These are phyloP conservation scores for Eucalyptus polybractea DNA, from an alignment of 345 rosid genomes.

Conservation along the genomic window DNA sequence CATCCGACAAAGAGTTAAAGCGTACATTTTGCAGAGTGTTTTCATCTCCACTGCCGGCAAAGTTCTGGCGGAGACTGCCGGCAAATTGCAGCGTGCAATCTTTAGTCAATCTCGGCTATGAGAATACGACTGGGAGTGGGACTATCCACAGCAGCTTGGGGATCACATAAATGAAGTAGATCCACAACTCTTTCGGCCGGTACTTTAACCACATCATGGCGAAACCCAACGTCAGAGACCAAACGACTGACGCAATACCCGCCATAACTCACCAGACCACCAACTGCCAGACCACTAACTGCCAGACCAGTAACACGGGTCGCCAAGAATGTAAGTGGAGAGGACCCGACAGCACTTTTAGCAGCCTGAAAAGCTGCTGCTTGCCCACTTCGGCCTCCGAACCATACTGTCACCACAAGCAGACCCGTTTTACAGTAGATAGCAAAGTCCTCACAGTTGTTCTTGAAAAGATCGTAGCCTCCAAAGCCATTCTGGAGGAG, in stretches of 20 bases:
- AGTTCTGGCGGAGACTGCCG: neutral
- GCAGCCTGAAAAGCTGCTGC: conserved; percentile 47
- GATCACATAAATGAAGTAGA: neutral
- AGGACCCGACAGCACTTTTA: conserved; percentile 9
- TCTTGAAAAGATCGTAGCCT: conserved; percentile 42
- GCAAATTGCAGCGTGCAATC: neutral
- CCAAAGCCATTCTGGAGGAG: conserved; percentile 65
- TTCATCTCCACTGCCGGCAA: neutral
- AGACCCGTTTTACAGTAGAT: conserved; percentile 62
- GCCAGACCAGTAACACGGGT: conserved; percentile 14
- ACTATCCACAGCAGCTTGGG: neutral
- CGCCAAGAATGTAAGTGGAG: conserved; percentile 29
- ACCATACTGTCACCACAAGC: conserved; percentile 24
- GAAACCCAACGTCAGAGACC: conserved; percentile 47
- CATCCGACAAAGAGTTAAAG: neutral
- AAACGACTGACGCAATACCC: conserved; percentile 30
- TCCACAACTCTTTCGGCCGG: no score
- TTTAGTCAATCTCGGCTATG: neutral
- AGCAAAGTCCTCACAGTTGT: conserved; percentile 76
- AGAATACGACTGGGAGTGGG: neutral
- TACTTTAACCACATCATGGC: no score
- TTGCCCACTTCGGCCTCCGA: conserved; percentile 64
- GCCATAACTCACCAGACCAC: conserved; percentile 2
- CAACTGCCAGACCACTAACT: neutral
- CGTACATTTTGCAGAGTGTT: neutral